phyloP scores from a whole-genome alignment of 1,139 yeast species.

The Sugiyamaella xylanicola region DNA sequence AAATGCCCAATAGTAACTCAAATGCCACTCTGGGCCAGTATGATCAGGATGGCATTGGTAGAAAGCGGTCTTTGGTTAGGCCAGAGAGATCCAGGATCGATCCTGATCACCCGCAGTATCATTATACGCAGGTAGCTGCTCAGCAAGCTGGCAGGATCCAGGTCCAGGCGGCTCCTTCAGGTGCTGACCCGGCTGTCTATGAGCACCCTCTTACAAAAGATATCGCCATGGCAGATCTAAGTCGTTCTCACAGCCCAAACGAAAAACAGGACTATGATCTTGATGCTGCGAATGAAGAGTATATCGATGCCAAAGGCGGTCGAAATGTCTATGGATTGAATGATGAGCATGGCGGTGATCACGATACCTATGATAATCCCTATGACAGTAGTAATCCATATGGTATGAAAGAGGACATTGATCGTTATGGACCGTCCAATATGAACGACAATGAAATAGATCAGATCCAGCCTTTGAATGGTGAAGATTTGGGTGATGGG shows the following conservation, averaged over 20 bases:
- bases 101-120: conserved; percentile 71
- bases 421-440: conserved; percentile 14
- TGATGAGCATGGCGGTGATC: conserved; percentile 50
- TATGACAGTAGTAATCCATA: conserved; percentile 22
- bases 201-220: conserved; percentile 12
- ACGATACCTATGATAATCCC: conserved; percentile 12
- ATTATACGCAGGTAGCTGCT: conserved; percentile 74
- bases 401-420: conserved; percentile 9
- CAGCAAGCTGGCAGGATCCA: conserved; percentile 62
- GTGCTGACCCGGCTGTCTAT: conserved; percentile 57
- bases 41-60: conserved; percentile 35
- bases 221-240: conserved; percentile 27
- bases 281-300: conserved; percentile 20
- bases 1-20: conserved; percentile 1
- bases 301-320: conserved; percentile 44
- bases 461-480: conserved; percentile 16
- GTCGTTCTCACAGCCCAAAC: conserved; percentile 2
- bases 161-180: conserved; percentile 72
- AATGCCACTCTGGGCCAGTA: conserved; percentile 17
- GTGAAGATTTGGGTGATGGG: conserved; percentile 13
- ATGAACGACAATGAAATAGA: conserved; percentile 8
- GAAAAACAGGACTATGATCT: conserved; percentile 25
- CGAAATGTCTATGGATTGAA: conserved; percentile 61
- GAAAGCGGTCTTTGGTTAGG: conserved; percentile 72
- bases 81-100: conserved; percentile 77